A percentile compares a stretch with the other conserved stretches of the same genome.
Conservation (phyloP, 2,329 filamentous ascomycete genomes). For the Plenodomus biglobosus region DNA sequence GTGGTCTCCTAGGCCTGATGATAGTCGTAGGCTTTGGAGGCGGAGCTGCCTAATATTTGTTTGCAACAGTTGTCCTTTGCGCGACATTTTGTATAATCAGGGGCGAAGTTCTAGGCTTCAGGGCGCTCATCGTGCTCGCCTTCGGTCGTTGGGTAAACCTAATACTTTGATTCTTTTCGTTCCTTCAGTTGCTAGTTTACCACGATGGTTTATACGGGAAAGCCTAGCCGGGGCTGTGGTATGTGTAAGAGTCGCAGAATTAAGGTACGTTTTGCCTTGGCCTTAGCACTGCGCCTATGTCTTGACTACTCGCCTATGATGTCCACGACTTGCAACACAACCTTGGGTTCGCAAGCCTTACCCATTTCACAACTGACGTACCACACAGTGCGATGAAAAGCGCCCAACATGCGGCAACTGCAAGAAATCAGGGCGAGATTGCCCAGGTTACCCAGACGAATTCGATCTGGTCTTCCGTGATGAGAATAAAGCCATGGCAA, state of each 20-base stretch:
- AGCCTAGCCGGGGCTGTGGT: slow-evolving; percentile 62
- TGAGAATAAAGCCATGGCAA: slow-evolving; percentile 68
- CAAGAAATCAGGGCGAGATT: slow-evolving; percentile 35
- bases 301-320: not conserved
- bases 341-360: slow-evolving; percentile 4
- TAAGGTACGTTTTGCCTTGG: slow-evolving; percentile 58
- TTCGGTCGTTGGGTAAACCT: slow-evolving; percentile 3
- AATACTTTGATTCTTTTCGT: slow-evolving; percentile 10
- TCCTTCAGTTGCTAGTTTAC: slow-evolving; percentile 13
- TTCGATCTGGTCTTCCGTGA: slow-evolving; percentile 73
- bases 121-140: slow-evolving; percentile 1
- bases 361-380: slow-evolving; percentile 4
- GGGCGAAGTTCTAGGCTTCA: not conserved
- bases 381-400: slow-evolving; percentile 41
- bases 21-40: slow-evolving; percentile 31
- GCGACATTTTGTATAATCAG: slow-evolving; percentile 8
- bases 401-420: slow-evolving; percentile 42
- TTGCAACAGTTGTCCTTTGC: slow-evolving; percentile 4
- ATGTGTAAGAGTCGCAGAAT: slow-evolving; percentile 74
- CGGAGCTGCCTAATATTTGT: slow-evolving; percentile 21
- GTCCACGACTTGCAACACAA: not conserved
- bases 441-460: slow-evolving; percentile 57
- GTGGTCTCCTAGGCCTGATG: slow-evolving; percentile 20
- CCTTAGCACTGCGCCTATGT: not conserved
- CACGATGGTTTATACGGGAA: slow-evolving; percentile 46